Conservation (phyloP, 495 filamentous ascomycete genomes). For the Physcia stellaris region DNA sequence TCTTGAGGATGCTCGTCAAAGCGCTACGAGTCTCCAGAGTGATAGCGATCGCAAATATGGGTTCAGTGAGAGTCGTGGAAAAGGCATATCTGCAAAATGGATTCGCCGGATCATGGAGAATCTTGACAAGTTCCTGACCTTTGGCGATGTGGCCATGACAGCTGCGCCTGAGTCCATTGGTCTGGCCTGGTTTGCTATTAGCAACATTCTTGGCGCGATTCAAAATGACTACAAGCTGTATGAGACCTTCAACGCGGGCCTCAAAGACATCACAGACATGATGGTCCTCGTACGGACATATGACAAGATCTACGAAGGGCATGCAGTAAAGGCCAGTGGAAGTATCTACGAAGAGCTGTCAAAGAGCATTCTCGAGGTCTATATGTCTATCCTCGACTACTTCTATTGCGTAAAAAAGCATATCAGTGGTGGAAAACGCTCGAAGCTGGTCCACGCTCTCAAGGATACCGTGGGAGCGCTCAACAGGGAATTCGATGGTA, state of each 20-base stretch:
- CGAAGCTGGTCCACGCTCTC: constrained; percentile 7
- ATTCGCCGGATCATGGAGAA: constrained; percentile 9
- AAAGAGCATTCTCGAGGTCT: constrained; percentile 6
- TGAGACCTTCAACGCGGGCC: constrained; percentile 4
- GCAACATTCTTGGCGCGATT: constrained; percentile 6
- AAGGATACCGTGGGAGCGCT: constrained; percentile 3
- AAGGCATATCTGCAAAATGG: constrained; percentile 8
- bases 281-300: constrained; percentile 8
- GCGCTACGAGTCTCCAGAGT: not conserved
- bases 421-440: constrained; percentile 4
- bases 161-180: constrained; percentile 10
- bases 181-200: constrained; percentile 8
- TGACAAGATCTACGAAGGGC: constrained; percentile 7
- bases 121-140: constrained; percentile 5
- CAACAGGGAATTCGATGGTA: constrained; percentile 2
- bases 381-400: constrained; percentile 8
- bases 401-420: constrained; percentile 7
- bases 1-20: constrained; percentile 5
- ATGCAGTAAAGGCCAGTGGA: not conserved
- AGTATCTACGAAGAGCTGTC: constrained; percentile 7
- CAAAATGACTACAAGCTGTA: constrained; percentile 12
- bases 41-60: constrained; percentile 10
- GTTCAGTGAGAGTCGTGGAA: constrained; percentile 6
- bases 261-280: constrained; percentile 11
- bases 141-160: constrained; percentile 9